Evolutionary conservation across 2,329 filamentous ascomycete genomes (phyloP).

Genomic region (Colletotrichum aenigma): DNA sequence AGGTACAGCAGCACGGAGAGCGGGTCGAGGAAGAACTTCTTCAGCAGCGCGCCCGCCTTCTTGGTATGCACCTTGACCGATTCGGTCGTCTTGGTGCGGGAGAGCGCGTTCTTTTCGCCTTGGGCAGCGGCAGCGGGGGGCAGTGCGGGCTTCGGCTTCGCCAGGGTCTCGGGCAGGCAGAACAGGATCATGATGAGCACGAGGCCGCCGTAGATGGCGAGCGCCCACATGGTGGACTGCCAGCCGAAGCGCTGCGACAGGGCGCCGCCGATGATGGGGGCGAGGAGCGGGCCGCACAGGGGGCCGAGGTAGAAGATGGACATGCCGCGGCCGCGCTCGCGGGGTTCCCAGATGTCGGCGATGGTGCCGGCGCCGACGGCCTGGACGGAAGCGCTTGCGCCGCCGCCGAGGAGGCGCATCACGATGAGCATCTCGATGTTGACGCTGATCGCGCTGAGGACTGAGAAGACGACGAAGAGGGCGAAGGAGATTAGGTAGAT

Average conservation of each 20-base stretch:
- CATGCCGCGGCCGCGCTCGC: constrained; percentile 80
- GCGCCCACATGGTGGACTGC: constrained; percentile 80
- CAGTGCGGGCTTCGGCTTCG: constrained; percentile 30
- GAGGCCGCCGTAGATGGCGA: constrained; percentile 70
- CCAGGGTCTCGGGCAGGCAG: constrained; percentile 69
- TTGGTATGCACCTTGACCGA: constrained; percentile 64
- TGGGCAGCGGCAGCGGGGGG: neutral
- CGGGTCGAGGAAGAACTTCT: constrained; percentile 73
- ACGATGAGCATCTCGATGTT: constrained; percentile 79
- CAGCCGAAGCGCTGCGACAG: constrained; percentile 73
- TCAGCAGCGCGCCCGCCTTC: constrained; percentile 55
- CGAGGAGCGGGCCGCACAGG: constrained; percentile 72
- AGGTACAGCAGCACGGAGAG: constrained; percentile 73
- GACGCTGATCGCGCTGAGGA: constrained; percentile 70
- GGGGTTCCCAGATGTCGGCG: constrained; percentile 78
- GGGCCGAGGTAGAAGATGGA: constrained; percentile 82
- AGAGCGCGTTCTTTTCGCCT: constrained; percentile 28
- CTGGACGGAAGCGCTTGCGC: constrained; percentile 80
- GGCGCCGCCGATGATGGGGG: constrained; percentile 75
- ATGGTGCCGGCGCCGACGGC: constrained; percentile 85
- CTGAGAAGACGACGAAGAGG: constrained; percentile 73
- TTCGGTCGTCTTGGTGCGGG: constrained; percentile 64
- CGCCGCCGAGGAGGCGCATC: constrained; percentile 76
- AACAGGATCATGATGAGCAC: constrained; percentile 62
- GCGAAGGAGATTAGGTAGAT: constrained; percentile 79